These are phyloP conservation scores for Solanum pimpinellifolium DNA, from an alignment of 257 asterid genomes.

Conservation along the genomic window DNA sequence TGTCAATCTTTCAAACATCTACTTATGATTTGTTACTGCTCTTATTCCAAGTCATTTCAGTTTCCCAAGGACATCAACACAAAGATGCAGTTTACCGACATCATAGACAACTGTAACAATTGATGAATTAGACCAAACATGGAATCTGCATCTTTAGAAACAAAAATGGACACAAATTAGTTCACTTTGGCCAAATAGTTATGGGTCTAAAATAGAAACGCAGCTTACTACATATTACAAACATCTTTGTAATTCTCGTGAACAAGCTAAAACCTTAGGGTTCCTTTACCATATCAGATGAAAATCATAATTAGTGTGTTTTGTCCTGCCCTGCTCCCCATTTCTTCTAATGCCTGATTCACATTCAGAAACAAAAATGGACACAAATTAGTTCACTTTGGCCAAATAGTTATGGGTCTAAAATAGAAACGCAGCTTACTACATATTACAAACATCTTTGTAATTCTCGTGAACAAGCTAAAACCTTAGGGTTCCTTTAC, in stretches of 20 bases:
- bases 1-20: not conserved
- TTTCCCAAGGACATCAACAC: not conserved
- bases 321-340: slow-evolving; percentile 14
- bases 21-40: not conserved
- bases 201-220: not conserved
- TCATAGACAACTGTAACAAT: not conserved
- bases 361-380: not conserved
- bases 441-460: not conserved
- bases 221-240: not conserved
- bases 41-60: not conserved
- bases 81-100: not conserved
- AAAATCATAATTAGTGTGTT: slow-evolving; percentile 12
- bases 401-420: not conserved
- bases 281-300: not conserved
- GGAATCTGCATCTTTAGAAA: not conserved
- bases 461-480: not conserved
- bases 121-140: not conserved
- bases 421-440: not conserved
- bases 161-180: not conserved
- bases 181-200: not conserved
- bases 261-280: not conserved
- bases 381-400: not conserved
- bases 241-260: not conserved
- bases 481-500: not conserved
- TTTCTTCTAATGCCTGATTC: not conserved